Base-by-base conservation (phyloP, 345 rosid species). In the Gossypioides kirkii region DNA sequence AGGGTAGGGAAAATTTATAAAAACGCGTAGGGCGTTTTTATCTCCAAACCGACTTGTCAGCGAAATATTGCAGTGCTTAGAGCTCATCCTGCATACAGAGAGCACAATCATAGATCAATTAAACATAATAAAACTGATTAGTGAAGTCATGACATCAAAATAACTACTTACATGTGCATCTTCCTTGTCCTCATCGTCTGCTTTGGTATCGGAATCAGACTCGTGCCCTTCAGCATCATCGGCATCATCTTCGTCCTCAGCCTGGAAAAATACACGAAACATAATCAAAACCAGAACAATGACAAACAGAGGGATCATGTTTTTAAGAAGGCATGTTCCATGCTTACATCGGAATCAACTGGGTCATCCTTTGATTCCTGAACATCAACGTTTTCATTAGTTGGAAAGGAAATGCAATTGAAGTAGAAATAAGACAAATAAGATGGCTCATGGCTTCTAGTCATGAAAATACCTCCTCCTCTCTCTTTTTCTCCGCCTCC, bases 401-500 rank as follows among this genome's bases (percentile, higher is more conserved):
- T 55, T 55, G 20, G 60, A 55, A 20, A 20, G 13, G 60, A 55
- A 22, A 22, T 8, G 3, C 28, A 55, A 25, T 8, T 32, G 38
- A 55, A 55, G 10, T 22, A 12, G 13, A 55, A 8, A 25, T 55
- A 55, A 55, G 20, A 55, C 60, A 18, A 55, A 55, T 20, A 8
- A 55, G 28, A 18, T 10, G 14, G 1, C 22, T 55, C 8, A 18
- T 10, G 14, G 1, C 22, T 55, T 18, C 60, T 20, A 55, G 14
- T 55, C 60, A 55, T 18, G 28, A 55, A 55, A 10, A 49, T 83
- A 89, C 98, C 98, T 91, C 98, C 68, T 87, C 97, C 47, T 84
- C 91, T 77, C 32, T 85, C 80, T 89, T 89, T 84, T 94, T 89
- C 80, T 92, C 98, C 5, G 89, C 93, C 85, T 90, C 98, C 0